Evolutionary conservation across 2,329 filamentous ascomycete species (phyloP), one percentile per base, ranked within the genome.

Genomic region (Fusarium albosuccineum): DNA sequence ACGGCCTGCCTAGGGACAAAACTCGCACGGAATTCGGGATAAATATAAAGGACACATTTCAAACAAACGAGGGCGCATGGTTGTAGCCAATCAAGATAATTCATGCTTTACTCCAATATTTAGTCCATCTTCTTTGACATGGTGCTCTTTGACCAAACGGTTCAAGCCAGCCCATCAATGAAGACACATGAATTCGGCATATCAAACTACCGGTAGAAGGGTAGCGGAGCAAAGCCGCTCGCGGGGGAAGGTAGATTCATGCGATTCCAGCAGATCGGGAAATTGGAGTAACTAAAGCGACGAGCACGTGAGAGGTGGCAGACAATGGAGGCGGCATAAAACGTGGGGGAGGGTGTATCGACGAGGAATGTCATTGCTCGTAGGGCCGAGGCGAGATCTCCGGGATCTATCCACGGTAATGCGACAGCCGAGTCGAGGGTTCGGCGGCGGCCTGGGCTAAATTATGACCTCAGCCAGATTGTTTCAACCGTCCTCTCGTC

Each of bases 331-430:
- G 30, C 41, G 51, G 51, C 40, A 57, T 44, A n/a, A 65, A 53
- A 53, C 61, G 61, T 33, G 62, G 62, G 61, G 62, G 55, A 33
- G n/a, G n/a, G n/a, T 22, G 22, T 22, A 22, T 22, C 22, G 11
- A 30, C 37, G 37, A 54, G 30, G 30, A 22, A 59, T 44, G 54
- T 41, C 45, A 62, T 42, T 66, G 57, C 52, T 62, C 30, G n/a
- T 34, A 62, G 57, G 51, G 33, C 65, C 65, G 65, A 66, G 57
- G 65, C 52, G 51, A 54, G 29, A 51, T 37, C 16, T 44, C 16
- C 60, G 62, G 60, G 46, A 62, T 26, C 65, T 41, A 44, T 40
- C 46, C 11, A 58, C 65, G 65, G 65, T 54, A 68, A 65, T 56
- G 51, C 34, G 11, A 22, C 27, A 22, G 42, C 36, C 54, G 39